These are phyloP conservation scores for Calcarisporium arbuscula DNA, from an alignment of 2,329 filamentous ascomycete species.

Conservation along the genomic window DNA sequence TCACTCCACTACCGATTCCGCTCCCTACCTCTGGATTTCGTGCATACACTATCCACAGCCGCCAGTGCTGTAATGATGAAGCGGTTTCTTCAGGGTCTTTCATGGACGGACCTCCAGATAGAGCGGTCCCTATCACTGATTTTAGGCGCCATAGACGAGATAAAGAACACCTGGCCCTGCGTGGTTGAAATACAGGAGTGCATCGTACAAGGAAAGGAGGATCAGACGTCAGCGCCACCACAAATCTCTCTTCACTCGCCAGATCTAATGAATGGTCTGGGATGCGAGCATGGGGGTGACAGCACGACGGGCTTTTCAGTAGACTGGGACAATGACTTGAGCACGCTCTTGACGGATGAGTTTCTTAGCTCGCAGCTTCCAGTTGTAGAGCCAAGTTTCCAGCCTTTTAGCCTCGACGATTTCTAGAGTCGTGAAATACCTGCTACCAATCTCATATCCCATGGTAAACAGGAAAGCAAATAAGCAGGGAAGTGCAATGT, in stretches of 20 bases:
- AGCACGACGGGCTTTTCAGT: constrained; percentile 19
- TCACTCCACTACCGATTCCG: constrained; percentile 35
- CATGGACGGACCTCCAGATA: constrained; percentile 38
- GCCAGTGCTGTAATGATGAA: constrained; percentile 42
- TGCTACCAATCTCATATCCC: too few relatives aligned
- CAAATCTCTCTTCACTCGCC: constrained; percentile 24
- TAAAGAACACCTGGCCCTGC: constrained; percentile 43
- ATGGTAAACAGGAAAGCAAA: too few relatives aligned
- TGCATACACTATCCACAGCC: constrained; percentile 41
- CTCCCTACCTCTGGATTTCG: constrained; percentile 40
- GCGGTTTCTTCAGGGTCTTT: constrained; percentile 31
- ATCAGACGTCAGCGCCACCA: constrained; percentile 22
- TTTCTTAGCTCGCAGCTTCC: constrained; percentile 27
- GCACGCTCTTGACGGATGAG: constrained; percentile 27
- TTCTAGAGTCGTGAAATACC: constrained; percentile 3
- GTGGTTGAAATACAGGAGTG: constrained; percentile 34
- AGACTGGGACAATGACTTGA: constrained; percentile 23
- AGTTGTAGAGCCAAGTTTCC: constrained; percentile 16
- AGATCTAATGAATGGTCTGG: constrained; percentile 26
- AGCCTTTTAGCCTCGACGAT: constrained; percentile 26
- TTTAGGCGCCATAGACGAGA: constrained; percentile 43
- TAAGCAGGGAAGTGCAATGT: too few relatives aligned
- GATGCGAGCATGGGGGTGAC: constrained; percentile 18
- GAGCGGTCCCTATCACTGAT: constrained; percentile 41
- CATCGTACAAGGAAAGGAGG: constrained; percentile 22